Base-by-base conservation (phyloP, 352 stramenopile species). In the Pythium brassicae region DNA sequence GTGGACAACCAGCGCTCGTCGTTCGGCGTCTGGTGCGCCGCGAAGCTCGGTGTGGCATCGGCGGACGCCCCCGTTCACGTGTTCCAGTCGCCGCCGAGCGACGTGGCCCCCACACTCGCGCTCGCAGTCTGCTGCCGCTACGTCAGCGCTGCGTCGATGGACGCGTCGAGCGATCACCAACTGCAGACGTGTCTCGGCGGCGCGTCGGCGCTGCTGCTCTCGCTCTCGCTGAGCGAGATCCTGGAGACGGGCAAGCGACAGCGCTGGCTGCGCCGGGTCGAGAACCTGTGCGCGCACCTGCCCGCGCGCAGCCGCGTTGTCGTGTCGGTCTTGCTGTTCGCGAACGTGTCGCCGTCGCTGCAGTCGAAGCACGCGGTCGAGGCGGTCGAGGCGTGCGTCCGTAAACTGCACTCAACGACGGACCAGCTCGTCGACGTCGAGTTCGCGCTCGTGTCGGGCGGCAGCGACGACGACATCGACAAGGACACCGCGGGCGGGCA, bases 11-110 rank as follows among this genome's bases (percentile, higher is more conserved):
- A 68, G 9, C 62, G 65, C 7, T 83, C 78, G 15, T 84, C 74
- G 1, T 90, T 93, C 68, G 83, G 80, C 10, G 74, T 74, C 32
- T 93, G 83, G 83, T 87, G 78, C 32, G 83, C 80, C 7, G 65
- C 82, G 27, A 81, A 76, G 55, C 59, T 70, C 49, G 80, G 83
- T 14, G 66, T 65, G 3, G 19, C 32, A 50, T 17, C 32, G 11
- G n/a, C 75, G 42, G 46, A 49, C 64, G 63, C 67, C 32, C 50
- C 69, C 37, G 25, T 67, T 53, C 55, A 44, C 68, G 22, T 72
- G 52, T 15, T 63, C n/a, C 23, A 55, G 23, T 53, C 60, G 32
- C 26, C 46, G 7, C 29, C 22, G 29, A 55, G 20, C 19, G n/a
- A 43, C 15, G 19, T 17, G 19, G 11, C n/a, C 32, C 22, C 42